Evolutionary conservation across 176 grass and related monocot genomes (phyloP).

Genomic region (Oryza nivara): DNA sequence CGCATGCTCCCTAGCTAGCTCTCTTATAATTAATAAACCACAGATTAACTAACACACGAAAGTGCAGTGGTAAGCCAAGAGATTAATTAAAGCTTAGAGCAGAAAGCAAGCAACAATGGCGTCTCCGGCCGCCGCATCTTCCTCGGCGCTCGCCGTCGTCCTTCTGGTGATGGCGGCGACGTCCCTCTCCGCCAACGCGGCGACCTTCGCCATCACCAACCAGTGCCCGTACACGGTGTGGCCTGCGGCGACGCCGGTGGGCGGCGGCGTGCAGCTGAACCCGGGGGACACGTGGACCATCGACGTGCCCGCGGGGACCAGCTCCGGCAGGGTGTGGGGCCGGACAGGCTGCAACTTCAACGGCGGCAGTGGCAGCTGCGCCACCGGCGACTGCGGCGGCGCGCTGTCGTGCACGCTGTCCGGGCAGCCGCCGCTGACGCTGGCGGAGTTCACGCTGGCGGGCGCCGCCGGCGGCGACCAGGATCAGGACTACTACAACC

Average conservation of each 20-base stretch:
- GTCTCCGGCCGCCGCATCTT: background rate
- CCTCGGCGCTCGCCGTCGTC: too few species aligned
- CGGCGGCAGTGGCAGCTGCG: background rate
- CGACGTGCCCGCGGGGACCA: background rate
- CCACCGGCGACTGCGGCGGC: constrained; percentile 15
- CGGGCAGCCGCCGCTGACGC: constrained; percentile 24
- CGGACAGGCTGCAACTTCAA: constrained; percentile 14
- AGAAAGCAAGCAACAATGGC: constrained; percentile 25
- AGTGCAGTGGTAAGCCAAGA: too few species aligned
- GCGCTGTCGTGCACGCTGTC: background rate
- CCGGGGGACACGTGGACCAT: background rate
- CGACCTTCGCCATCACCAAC: constrained; percentile 57
- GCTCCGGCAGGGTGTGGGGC: constrained; percentile 5
- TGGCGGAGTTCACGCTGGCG: constrained; percentile 32
- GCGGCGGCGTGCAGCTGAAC: constrained; percentile 12
- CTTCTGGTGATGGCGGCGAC: too few species aligned
- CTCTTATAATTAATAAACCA: too few species aligned
- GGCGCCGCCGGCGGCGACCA: background rate
- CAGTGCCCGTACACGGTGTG: constrained; percentile 53
- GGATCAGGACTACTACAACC: constrained; percentile 30
- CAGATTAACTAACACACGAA: too few species aligned
- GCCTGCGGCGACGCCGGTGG: constrained; percentile 38
- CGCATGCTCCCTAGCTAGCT: too few species aligned
- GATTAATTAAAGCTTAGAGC: too few species aligned
- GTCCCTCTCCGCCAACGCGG: too few species aligned